Percentiles rank a stretch among this genome's conserved stretches.
phyloP scores from a whole-genome alignment of 208 protist species.

The Trypanosoma conorhini region DNA sequence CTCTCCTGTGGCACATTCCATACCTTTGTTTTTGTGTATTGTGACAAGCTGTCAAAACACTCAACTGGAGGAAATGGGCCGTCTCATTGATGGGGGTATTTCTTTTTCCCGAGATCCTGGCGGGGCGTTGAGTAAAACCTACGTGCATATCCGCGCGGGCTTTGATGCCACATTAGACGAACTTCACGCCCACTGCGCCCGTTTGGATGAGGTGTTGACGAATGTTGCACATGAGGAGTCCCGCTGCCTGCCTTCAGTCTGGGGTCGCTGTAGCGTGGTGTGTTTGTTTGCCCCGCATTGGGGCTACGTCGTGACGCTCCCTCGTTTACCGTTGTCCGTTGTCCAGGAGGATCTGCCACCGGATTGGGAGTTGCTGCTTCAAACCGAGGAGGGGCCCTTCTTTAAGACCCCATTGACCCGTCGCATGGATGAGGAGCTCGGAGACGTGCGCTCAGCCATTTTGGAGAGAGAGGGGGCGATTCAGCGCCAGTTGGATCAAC shows the following conservation, averaged over 20 bases:
- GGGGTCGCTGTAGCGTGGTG: conserved; percentile 17
- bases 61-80: conserved; percentile 25
- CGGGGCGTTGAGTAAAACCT: conserved; percentile 22
- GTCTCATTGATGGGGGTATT: conserved; percentile 24
- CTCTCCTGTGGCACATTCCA: conserved; percentile 19
- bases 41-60: conserved; percentile 30
- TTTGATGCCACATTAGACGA: conserved; percentile 36
- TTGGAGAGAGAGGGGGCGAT: conserved; percentile 63
- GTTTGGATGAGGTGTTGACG: conserved; percentile 29
- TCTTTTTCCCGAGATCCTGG: conserved; percentile 15
- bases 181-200: conserved; percentile 17
- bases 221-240: conserved; percentile 23
- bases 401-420: conserved; percentile 74
- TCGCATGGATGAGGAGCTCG: conserved; percentile 67
- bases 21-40: conserved; percentile 27
- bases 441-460: conserved; percentile 68
- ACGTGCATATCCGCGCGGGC: conserved; percentile 30
- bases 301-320: conserved; percentile 29
- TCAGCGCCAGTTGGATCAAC: conserved; percentile 54
- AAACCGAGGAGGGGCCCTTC: conserved; percentile 44
- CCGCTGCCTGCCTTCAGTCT: conserved; percentile 12
- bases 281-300: conserved; percentile 33
- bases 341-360: neutral
- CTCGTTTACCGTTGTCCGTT: neutral
- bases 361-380: conserved; percentile 35